Conservation (phyloP, 2,329 filamentous ascomycete species). For the Aspergillus luchuensis region DNA sequence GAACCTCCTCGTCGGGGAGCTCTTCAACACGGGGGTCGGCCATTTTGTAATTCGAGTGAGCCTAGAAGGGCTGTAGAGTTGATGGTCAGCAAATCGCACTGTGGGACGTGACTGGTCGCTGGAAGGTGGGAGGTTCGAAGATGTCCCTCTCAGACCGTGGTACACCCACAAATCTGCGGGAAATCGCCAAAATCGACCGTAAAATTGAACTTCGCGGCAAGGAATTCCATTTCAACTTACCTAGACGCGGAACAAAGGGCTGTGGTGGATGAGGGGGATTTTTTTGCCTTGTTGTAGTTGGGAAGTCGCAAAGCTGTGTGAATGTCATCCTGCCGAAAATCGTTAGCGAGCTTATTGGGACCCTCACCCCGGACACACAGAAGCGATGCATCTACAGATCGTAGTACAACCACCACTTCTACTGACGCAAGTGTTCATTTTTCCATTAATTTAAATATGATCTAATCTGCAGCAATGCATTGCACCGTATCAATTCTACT, state of each 20-base stretch:
- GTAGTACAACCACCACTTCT: constrained; percentile 15
- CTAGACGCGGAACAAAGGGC: constrained; percentile 35
- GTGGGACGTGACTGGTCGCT: constrained; percentile 15
- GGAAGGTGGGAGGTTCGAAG: constrained; percentile 19
- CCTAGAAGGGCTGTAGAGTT: constrained; percentile 22
- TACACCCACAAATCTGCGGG: constrained; percentile 22
- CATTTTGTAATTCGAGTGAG: constrained; percentile 62
- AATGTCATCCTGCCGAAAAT: constrained; percentile 45
- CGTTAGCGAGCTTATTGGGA: constrained; percentile 45
- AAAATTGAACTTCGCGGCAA: constrained; percentile 22
- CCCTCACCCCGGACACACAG: constrained; percentile 37
- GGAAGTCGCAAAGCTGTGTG: constrained; percentile 44
- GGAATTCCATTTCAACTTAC: constrained; percentile 35
- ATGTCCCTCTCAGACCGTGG: constrained; percentile 24
- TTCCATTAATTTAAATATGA: background rate
- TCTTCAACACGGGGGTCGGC: constrained; percentile 98
- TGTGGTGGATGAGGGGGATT: constrained; percentile 40
- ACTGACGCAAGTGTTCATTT: background rate
- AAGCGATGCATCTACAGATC: constrained; percentile 29
- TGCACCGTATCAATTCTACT: background rate
- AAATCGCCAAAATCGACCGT: constrained; percentile 27
- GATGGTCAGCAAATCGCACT: constrained; percentile 25
- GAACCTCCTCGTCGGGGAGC: constrained; percentile 81
- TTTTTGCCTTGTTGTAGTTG: constrained; percentile 41
- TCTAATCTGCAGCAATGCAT: background rate